Conservation (phyloP, 2,329 filamentous ascomycete species). For the Cordyceps farinosa region DNA sequence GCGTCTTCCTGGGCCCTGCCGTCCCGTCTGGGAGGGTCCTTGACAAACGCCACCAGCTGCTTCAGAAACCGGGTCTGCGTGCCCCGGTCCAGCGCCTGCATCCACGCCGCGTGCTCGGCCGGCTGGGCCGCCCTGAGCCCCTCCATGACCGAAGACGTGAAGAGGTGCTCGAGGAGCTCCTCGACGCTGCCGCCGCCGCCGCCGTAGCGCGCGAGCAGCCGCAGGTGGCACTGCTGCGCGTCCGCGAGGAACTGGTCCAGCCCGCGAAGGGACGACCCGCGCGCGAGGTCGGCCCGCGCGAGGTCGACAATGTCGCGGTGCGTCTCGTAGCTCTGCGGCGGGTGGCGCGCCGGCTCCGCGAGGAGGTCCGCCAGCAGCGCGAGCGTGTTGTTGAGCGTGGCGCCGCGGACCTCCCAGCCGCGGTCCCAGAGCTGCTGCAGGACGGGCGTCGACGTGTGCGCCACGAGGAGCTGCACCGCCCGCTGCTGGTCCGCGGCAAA, state of each 20-base stretch:
- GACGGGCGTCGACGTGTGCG: background rate
- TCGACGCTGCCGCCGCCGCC: conserved; percentile 3
- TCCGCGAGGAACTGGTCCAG: background rate
- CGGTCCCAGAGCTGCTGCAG: background rate
- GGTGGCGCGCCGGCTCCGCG: conserved; percentile 1
- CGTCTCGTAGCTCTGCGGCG: conserved; percentile 8
- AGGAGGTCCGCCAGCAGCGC: conserved; percentile 3
- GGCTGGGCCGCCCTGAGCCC: background rate
- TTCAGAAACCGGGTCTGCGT: background rate
- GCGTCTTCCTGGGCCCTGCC: background rate
- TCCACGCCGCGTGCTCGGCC: background rate
- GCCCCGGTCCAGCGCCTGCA: background rate
- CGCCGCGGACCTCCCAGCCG: background rate
- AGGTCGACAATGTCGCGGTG: conserved; percentile 14
- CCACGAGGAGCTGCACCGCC: conserved; percentile 1
- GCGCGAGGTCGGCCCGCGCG: background rate
- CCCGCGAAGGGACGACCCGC: background rate
- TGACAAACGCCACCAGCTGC: background rate
- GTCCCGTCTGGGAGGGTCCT: background rate
- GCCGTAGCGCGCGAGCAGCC: conserved; percentile 15
- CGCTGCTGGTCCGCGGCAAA: background rate
- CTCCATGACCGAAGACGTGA: conserved; percentile 12
- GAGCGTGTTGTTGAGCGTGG: conserved; percentile 6
- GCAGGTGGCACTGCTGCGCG: conserved; percentile 6
- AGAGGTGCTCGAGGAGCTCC: conserved; percentile 16